A percentile compares a stretch with the other conserved stretches of the same genome.
phyloP scores from a whole-genome alignment of 495 filamentous ascomycete species.

The Pyrenula massariospora region DNA sequence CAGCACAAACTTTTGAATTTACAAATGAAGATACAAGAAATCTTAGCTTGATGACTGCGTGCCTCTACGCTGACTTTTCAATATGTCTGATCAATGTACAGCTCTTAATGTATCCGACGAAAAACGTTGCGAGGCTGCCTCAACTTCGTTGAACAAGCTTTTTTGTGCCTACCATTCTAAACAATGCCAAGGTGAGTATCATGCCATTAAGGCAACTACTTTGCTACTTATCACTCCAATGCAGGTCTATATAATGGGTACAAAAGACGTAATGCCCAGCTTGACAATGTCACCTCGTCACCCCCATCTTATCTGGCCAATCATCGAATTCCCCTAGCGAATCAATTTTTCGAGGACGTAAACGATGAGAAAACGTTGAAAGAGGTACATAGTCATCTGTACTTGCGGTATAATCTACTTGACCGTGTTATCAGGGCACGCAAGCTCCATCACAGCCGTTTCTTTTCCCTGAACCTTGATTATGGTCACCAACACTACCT shows the following conservation, averaged over 20 bases:
- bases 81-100: slow-evolving; percentile 12
- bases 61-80: no score
- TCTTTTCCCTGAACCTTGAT: slow-evolving; percentile 29
- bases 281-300: slow-evolving; percentile 23
- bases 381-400: slow-evolving; percentile 30
- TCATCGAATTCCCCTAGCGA: slow-evolving; percentile 20
- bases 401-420: slow-evolving; percentile 28
- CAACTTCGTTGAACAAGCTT: slow-evolving; percentile 28
- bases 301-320: slow-evolving; percentile 24
- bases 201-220: neutral
- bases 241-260: slow-evolving; percentile 35
- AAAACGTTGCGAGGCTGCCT: slow-evolving; percentile 17
- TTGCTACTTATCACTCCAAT: neutral
- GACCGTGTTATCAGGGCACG: slow-evolving; percentile 37
- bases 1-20: no score
- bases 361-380: slow-evolving; percentile 20
- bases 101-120: slow-evolving; percentile 29
- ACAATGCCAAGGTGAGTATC: slow-evolving; percentile 23
- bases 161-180: slow-evolving; percentile 36
- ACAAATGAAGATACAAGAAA: no score
- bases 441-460: slow-evolving; percentile 40
- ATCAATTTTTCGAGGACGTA: slow-evolving; percentile 27
- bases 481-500: slow-evolving; percentile 26
- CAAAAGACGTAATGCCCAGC: slow-evolving; percentile 31
- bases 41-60: no score